These are phyloP conservation scores for Corniculantispora saksenae DNA, from an alignment of 2,329 filamentous ascomycete genomes.

Conservation along the genomic window DNA sequence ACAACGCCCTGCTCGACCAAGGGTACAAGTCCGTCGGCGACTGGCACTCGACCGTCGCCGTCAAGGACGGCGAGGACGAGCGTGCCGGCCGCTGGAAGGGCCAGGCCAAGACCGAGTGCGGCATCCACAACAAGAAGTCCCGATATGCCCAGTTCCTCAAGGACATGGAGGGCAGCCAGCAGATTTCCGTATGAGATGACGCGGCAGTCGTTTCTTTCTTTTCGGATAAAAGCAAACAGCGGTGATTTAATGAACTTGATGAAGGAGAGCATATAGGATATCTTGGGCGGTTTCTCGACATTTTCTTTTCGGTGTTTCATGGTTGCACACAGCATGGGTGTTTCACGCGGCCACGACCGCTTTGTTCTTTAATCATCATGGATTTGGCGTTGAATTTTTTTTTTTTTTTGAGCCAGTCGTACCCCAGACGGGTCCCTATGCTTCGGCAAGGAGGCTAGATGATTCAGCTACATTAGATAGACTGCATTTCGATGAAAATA, in stretches of 20 bases:
- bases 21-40: constrained; percentile 99
- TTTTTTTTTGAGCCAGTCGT: not conserved
- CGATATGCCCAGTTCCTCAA: constrained; percentile 84
- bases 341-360: not conserved
- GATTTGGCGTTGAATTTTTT: constrained; percentile 7
- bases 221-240: not conserved
- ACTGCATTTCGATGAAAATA: constrained; percentile 5
- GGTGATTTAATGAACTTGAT: constrained; percentile 15
- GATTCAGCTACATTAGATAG: constrained; percentile 5
- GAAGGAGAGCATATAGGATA: not conserved
- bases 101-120: constrained; percentile 92
- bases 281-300: not conserved
- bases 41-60: constrained; percentile 94
- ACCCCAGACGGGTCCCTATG: not conserved
- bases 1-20: constrained; percentile 85
- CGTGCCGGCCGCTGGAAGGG: constrained; percentile 97
- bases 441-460: constrained; percentile 3
- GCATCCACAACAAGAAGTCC: constrained; percentile 97
- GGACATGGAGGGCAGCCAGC: constrained; percentile 69
- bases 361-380: constrained; percentile 14
- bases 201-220: no score
- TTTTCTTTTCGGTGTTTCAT: constrained; percentile 6
- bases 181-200: constrained; percentile 30
- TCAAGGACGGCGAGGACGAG: constrained; percentile 91
- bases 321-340: constrained; percentile 11